phyloP scores from a whole-genome alignment of 2,329 filamentous ascomycete species.

The Colletotrichum caudatum region DNA sequence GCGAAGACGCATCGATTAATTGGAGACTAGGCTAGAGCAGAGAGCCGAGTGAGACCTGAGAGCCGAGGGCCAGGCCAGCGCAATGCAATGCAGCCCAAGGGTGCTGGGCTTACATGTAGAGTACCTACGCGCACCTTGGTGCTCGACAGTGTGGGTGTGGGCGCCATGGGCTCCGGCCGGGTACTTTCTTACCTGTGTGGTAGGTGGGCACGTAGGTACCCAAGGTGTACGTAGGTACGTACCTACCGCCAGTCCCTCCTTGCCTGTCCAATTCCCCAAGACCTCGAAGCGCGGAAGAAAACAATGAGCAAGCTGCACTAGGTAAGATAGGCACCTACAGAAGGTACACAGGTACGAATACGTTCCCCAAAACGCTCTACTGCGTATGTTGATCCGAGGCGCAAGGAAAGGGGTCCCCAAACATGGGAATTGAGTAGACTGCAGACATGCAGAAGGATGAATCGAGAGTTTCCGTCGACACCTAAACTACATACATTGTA shows the following conservation, averaged over 20 bases:
- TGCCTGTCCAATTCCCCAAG: not conserved
- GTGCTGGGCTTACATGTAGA: not conserved
- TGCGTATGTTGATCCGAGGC: conserved; percentile 11
- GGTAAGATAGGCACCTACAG: no score
- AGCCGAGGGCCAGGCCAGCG: not conserved
- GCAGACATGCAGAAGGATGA: conserved; percentile 1
- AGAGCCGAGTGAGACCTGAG: no score
- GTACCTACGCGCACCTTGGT: not conserved
- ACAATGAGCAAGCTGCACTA: not conserved
- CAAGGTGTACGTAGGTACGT: no score
- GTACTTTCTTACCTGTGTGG: conserved; percentile 26
- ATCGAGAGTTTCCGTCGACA: not conserved
- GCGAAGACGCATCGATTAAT: not conserved
- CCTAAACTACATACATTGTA: no score
- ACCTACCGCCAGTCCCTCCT: not conserved
- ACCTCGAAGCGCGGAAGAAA: not conserved
- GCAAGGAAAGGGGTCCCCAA: conserved; percentile 7
- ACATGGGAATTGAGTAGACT: not conserved
- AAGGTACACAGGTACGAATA: no score
- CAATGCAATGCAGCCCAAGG: conserved; percentile 26
- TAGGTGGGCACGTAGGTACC: no score
- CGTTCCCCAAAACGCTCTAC: not conserved
- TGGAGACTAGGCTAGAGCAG: not conserved
- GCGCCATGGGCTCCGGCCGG: conserved; percentile 20
- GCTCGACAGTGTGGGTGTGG: conserved; percentile 31